Percentiles rank a stretch among this genome's conserved stretches.
Conservation (phyloP, 345 rosid genomes). For the Sisymbrium altissimum region DNA sequence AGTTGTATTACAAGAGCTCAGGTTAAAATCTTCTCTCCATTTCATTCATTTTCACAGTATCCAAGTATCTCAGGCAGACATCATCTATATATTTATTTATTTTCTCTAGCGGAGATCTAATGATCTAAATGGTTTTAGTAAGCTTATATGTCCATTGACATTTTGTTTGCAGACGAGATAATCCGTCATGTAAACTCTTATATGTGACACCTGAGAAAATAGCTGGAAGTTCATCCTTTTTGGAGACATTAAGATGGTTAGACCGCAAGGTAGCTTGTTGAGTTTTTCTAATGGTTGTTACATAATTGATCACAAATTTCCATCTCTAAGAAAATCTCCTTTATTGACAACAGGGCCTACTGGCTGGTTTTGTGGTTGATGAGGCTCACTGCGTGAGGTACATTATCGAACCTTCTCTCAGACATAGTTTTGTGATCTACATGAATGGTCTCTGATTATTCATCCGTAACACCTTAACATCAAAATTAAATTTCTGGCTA, state of each 20-base stretch:
- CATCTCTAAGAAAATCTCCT: not conserved
- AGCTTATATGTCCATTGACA: conserved; percentile 3
- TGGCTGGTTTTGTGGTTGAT: conserved; percentile 84
- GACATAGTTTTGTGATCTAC: not conserved
- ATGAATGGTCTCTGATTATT: not conserved
- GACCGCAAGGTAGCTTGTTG: conserved; percentile 53
- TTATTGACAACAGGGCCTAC: conserved; percentile 49
- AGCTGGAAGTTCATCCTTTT: conserved; percentile 65
- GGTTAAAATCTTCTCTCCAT: conserved; percentile 39
- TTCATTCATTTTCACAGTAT: not conserved
- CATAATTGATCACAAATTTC: not conserved
- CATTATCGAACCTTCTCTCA: not conserved
- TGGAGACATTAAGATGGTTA: conserved; percentile 55
- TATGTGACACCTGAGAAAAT: conserved; percentile 93
- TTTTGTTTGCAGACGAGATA: conserved; percentile 50
- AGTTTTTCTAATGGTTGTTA: not conserved
- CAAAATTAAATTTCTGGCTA: not conserved
- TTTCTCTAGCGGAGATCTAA: not conserved
- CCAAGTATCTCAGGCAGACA: not conserved
- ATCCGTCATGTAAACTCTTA: conserved; percentile 83
- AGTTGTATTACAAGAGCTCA: conserved; percentile 73
- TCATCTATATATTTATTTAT: not conserved
- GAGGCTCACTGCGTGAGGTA: conserved; percentile 98
- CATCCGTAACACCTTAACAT: not conserved
- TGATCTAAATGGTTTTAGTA: not conserved